Percentiles rank a stretch among this genome's conserved stretches.
These are phyloP conservation scores for Melampsora larici-populina DNA, from an alignment of 1,284 basidiomycete species.

Conservation along the genomic window DNA sequence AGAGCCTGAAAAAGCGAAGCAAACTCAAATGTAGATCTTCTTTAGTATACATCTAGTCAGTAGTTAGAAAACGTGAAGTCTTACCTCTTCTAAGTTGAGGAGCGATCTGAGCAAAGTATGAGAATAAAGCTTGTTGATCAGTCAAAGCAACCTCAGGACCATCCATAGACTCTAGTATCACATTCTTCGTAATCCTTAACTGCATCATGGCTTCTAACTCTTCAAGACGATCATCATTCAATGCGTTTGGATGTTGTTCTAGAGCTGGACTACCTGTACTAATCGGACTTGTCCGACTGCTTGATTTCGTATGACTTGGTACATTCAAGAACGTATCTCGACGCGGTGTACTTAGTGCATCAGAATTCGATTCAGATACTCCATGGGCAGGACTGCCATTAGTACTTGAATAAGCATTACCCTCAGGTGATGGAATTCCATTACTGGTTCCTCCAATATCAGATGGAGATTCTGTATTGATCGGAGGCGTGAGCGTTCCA, in stretches of 20 bases:
- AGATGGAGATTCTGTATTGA: not conserved
- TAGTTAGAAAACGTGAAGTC: too few relatives aligned
- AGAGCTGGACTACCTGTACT: constrained; percentile 59
- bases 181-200: constrained; percentile 79
- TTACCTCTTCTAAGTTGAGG: constrained; percentile 24
- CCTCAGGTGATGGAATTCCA: too few relatives aligned
- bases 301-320: constrained; percentile 27
- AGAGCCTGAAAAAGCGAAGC: too few relatives aligned
- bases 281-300: constrained; percentile 55
- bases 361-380: not conserved
- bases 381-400: not conserved
- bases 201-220: constrained; percentile 75
- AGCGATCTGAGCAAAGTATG: constrained; percentile 63
- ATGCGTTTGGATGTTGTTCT: constrained; percentile 55
- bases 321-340: too few relatives aligned
- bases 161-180: constrained; percentile 75
- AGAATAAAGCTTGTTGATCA: constrained; percentile 80
- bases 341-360: not conserved
- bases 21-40: too few relatives aligned
- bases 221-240: constrained; percentile 63
- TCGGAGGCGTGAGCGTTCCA: not conserved
- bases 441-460: not conserved
- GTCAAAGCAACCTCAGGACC: constrained; percentile 79
- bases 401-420: too few relatives aligned
- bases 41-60: too few relatives aligned